Evolutionary conservation across 176 grass and related monocot genomes (phyloP).

Genomic region (Eremochloa ophiuroides): DNA sequence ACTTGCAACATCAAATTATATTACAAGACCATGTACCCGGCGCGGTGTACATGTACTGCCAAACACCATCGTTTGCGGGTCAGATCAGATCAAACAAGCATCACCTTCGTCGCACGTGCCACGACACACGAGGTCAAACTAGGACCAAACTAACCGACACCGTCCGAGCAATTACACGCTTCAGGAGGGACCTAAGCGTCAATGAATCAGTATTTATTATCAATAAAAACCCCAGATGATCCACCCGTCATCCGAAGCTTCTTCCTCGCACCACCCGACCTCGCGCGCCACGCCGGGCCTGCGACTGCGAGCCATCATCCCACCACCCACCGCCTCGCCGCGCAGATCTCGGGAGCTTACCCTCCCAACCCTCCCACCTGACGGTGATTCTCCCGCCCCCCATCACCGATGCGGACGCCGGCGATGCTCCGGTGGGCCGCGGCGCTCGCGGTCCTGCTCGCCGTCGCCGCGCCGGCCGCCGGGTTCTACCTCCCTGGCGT

Average conservation of each 20-base stretch:
- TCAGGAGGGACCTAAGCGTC: background rate
- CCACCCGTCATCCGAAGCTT: slow-evolving; percentile 35
- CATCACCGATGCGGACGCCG: slow-evolving; percentile 25
- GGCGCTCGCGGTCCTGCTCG: slow-evolving; percentile 33
- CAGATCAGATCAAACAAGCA: background rate
- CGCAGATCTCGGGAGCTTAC: background rate
- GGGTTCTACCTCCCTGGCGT: slow-evolving; percentile 65
- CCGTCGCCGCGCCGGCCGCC: slow-evolving; percentile 16
- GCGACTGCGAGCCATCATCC: background rate
- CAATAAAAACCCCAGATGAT: slow-evolving; percentile 31
- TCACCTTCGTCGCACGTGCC: background rate
- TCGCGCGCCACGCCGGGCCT: too few relatives aligned
- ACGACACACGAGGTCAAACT: background rate
- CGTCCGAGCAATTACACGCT: background rate
- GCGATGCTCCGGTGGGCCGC: slow-evolving; percentile 33
- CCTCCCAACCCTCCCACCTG: background rate
- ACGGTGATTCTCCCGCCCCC: background rate
- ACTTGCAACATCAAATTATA: too few relatives aligned
- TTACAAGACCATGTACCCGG: too few relatives aligned
- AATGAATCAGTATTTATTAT: background rate
- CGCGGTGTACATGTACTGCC: too few relatives aligned
- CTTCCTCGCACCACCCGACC: background rate
- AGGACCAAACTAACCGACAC: background rate
- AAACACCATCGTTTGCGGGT: background rate
- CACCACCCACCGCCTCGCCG: background rate